phyloP scores from a whole-genome alignment of 1,284 basidiomycete species.

The Fomitopsis palustris region DNA sequence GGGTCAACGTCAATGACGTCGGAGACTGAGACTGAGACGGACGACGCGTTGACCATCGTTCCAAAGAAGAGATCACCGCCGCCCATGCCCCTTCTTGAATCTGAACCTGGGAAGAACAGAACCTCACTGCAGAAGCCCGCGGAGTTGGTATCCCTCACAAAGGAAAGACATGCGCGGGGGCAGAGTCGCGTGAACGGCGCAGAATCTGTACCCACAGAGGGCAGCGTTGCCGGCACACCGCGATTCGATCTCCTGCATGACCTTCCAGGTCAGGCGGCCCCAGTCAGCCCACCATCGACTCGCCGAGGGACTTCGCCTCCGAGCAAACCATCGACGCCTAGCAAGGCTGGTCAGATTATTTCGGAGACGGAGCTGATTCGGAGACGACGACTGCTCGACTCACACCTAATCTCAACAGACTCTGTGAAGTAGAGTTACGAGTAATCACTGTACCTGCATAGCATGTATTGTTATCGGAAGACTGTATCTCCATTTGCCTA shows the following conservation, averaged over 20 bases:
- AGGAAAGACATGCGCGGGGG: neutral
- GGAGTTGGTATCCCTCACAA: neutral
- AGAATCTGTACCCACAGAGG: neutral
- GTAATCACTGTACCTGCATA: neutral
- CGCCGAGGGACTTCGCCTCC: slow-evolving; percentile 3
- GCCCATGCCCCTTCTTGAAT: slow-evolving; percentile 19
- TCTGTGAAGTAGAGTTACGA: slow-evolving; percentile 6
- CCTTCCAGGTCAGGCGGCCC: neutral
- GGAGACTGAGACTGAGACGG: slow-evolving; percentile 54
- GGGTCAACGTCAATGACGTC: slow-evolving; percentile 26
- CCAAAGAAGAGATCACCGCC: slow-evolving; percentile 52
- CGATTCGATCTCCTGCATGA: slow-evolving; percentile 14
- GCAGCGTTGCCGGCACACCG: neutral
- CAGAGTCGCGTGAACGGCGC: neutral
- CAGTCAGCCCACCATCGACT: neutral
- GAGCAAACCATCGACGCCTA: slow-evolving; percentile 23
- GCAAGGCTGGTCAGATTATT: slow-evolving; percentile 62
- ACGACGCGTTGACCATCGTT: slow-evolving; percentile 69
- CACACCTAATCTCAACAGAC: slow-evolving; percentile 43
- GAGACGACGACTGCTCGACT: slow-evolving; percentile 65
- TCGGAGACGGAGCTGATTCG: slow-evolving; percentile 78
- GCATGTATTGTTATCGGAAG: neutral
- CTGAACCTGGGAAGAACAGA: slow-evolving; percentile 9
- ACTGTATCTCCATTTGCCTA: neutral
- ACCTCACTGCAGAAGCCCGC: neutral